phyloP scores from a whole-genome alignment of 2,329 filamentous ascomycete species.

The Colletotrichum filicis region DNA sequence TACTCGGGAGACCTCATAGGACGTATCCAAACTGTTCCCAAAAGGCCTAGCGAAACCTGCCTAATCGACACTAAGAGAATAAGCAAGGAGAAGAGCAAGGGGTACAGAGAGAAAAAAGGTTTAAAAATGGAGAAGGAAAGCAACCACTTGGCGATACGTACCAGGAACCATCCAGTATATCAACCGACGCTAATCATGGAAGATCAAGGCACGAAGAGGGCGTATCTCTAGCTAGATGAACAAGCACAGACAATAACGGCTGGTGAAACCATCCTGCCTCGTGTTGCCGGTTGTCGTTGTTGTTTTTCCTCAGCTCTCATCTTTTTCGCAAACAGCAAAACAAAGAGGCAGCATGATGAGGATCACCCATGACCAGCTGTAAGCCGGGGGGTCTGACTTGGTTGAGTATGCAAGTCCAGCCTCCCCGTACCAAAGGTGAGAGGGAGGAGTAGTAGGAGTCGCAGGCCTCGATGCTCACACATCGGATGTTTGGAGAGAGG shows the following conservation, averaged over 20 bases:
- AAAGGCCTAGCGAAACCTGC: conserved; percentile 1
- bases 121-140: conserved; percentile 21
- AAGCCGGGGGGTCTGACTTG: not conserved
- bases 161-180: not conserved
- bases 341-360: not conserved
- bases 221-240: not conserved
- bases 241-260: conserved; percentile 1
- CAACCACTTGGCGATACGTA: conserved; percentile 20
- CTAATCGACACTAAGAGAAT: conserved; percentile 20
- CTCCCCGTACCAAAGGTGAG: not conserved
- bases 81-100: conserved; percentile 4
- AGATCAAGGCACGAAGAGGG: not conserved
- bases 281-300: conserved; percentile 7
- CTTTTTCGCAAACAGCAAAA: not conserved
- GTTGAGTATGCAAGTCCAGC: not conserved
- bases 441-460: not conserved
- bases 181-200: not conserved
- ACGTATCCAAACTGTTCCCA: conserved; percentile 3
- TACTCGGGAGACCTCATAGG: not conserved
- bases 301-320: conserved; percentile 5
- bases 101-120: not conserved
- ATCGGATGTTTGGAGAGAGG: conserved; percentile 25
- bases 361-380: conserved; percentile 20
- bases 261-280: conserved; percentile 16
- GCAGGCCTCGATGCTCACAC: conserved; percentile 9